These are phyloP conservation scores for Glaciozyma martinii DNA, from an alignment of 768 basidiomycete genomes.

Conservation along the genomic window DNA sequence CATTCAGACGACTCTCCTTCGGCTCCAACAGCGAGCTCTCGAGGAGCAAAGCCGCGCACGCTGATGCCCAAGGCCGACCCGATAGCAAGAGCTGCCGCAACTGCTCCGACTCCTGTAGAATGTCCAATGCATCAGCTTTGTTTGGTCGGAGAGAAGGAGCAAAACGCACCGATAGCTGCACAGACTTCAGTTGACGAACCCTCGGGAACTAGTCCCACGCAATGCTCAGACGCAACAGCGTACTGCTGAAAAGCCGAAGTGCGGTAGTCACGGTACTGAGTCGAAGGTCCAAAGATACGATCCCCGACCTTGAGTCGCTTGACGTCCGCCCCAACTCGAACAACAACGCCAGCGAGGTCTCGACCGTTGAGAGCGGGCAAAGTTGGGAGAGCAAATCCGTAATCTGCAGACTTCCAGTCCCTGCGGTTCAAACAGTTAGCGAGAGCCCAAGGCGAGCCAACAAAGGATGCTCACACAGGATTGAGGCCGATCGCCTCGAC, in stretches of 20 bases:
- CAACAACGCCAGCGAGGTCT: conserved; percentile 10
- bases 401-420: conserved; percentile 2
- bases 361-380: conserved; percentile 8
- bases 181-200: neutral
- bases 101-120: conserved; percentile 6
- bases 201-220: conserved; percentile 2
- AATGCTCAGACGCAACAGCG: conserved; percentile 9
- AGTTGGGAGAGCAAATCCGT: conserved; percentile 6
- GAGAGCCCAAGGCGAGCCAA: neutral
- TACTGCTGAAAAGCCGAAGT: conserved; percentile 12
- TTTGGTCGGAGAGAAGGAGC: neutral
- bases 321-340: neutral
- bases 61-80: neutral
- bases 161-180: conserved; percentile 10
- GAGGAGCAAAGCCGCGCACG: conserved; percentile 8
- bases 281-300: conserved; percentile 10
- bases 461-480: conserved; percentile 3
- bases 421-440: neutral
- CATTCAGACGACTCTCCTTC: neutral
- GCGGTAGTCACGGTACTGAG: conserved; percentile 12
- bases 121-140: neutral
- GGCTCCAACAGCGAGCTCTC: neutral
- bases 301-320: conserved; percentile 5
- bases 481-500: conserved; percentile 14
- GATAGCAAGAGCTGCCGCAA: conserved; percentile 9